Conservation (phyloP, 2,329 filamentous ascomycete genomes). For the Fusarium metavorans region DNA sequence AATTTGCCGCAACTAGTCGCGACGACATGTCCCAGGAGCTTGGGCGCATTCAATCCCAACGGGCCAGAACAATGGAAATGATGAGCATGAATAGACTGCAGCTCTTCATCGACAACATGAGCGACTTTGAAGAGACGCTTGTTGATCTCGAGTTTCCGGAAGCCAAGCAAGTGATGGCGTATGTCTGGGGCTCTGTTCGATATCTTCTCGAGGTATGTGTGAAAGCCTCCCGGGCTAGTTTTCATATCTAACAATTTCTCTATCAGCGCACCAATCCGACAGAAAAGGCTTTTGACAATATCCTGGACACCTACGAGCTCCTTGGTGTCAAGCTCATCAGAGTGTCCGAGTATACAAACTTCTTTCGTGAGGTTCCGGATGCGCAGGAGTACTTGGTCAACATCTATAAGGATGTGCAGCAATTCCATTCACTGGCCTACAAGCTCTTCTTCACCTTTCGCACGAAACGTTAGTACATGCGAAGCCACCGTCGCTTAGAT, state of each 20-base stretch:
- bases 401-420: background rate
- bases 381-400: background rate
- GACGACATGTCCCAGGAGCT: background rate
- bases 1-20: background rate
- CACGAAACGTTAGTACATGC: background rate
- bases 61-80: background rate
- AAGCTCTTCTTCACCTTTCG: background rate
- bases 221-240: rapidly evolving
- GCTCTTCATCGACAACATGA: background rate
- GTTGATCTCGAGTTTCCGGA: background rate
- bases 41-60: background rate
- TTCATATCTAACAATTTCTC: background rate
- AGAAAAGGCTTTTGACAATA: background rate
- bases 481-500: background rate
- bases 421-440: background rate
- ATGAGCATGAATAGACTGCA: background rate
- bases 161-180: background rate
- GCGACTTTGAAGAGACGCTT: background rate
- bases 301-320: background rate
- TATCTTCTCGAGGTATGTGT: background rate
- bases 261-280: background rate
- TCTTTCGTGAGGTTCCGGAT: background rate
- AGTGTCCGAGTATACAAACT: background rate
- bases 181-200: background rate
- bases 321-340: background rate